phyloP scores from a whole-genome alignment of 371 early-diverging fungal genomes.

The Coemansia sp. region DNA sequence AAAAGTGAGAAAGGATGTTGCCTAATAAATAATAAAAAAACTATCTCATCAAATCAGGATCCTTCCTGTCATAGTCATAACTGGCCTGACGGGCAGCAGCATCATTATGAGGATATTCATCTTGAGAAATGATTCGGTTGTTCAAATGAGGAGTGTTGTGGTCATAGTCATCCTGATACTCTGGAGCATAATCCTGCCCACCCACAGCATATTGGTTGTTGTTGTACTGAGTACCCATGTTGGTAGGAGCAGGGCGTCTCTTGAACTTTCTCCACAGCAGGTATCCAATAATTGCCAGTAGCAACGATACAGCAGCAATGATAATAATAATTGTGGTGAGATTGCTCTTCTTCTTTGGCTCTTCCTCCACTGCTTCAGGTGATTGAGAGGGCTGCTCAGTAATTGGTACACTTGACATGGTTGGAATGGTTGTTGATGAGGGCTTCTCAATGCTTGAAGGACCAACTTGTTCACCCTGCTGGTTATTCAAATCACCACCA shows the following conservation, averaged over 20 bases:
- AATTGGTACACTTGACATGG: not conserved
- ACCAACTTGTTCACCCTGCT: not conserved
- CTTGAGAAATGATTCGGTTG: not conserved
- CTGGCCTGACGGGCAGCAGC: not conserved
- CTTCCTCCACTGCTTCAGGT: not conserved
- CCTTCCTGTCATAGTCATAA: not conserved
- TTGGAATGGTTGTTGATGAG: not conserved
- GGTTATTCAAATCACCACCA: constrained; percentile 33
- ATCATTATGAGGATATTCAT: not conserved
- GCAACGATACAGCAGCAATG: constrained; percentile 15
- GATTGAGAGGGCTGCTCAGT: not conserved
- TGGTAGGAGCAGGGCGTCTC: constrained; percentile 9
- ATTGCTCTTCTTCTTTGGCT: constrained; percentile 9
- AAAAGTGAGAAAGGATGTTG: not conserved
- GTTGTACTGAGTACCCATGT: constrained; percentile 18
- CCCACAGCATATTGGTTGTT: constrained; percentile 10
- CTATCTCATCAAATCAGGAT: not conserved
- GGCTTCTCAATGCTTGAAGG: not conserved
- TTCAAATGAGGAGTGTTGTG: constrained; percentile 12
- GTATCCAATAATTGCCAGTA: constrained; percentile 15
- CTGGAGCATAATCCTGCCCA: constrained; percentile 4
- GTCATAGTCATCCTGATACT: constrained; percentile 2
- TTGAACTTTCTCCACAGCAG: constrained; percentile 24
- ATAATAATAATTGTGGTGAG: constrained; percentile 24
- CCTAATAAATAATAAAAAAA: not conserved